Base-by-base conservation (phyloP, 257 asterid species). In the Fraxinus excelsior region DNA sequence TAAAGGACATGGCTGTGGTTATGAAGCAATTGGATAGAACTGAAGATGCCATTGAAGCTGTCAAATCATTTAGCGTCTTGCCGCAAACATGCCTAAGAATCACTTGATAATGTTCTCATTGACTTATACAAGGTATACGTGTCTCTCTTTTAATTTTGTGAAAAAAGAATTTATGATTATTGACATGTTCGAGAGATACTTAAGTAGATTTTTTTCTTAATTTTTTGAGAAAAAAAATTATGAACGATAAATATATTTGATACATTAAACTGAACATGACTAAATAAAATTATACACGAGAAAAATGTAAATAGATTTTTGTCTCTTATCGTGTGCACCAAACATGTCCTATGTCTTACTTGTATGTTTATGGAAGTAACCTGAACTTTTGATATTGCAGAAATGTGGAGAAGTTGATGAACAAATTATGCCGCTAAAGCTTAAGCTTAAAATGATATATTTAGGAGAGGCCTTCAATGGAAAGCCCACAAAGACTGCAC, bases 401-500 rank as follows among this genome's bases (percentile, higher is more conserved):
- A 93, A 91, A 86, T 88, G 96, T 84, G 97, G 98, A 6, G 8
- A 35, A 37, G 42, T 37, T 1, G 42, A 37, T 37, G 11, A 37
- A 37, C 11, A 37, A 37, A 31, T 93, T 76, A 76, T 16, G 77
- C 77, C 91, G 67, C 87, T 93, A 19, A 93, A 93, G 80, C 90
- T 83, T 83, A 93, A 93, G 88, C 92, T 91, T 5, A 86, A 89
- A 74, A 35, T 80, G 82, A 91, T 90, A 71, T 90, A 93, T 34
- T 83, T 81, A 77, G 98, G 98, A 32, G 88, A 88, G 74, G 93
- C 91, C 23, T 91, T 91, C 88, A 91, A 93, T 73, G 97, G 97
- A 26, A 91, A 83, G 72, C 91, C 91, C 4, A 90, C 97, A 7
- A 93, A 93, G 80, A 91, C 97, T 12, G 97, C 98, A 0, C 90